Base-by-base conservation (phyloP, 2,329 filamentous ascomycete species). In the Trichoderma sp. region DNA sequence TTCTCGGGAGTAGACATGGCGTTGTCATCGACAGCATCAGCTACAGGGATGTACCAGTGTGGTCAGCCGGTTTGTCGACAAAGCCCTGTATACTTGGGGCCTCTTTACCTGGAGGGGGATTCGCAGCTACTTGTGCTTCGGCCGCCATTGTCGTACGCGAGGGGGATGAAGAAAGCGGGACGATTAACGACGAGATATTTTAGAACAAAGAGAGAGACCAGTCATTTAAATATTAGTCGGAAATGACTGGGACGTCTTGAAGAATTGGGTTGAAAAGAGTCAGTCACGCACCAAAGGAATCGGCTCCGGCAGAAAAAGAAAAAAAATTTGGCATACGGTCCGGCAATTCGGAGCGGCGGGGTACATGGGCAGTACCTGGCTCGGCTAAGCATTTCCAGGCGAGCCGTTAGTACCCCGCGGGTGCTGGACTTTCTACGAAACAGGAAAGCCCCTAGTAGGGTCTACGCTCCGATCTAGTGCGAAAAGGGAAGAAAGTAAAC, bases 401-500 rank as follows among this genome's bases (percentile, higher is more conserved):
- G n/a, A n/a, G 21, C 16, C 28, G 30, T 43, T 32, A 24, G 65
- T 68, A 68, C 65, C 65, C 65, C 65, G 59, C 65, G 54, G 43
- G 65, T 64, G 59, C n/a, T 49, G 51, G n/a, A 32, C 39, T 61
- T 37, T 49, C 43, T 61, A 49, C 54, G 32, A 58, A 30, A 46
- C 69, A 70, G 49, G 66, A 66, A 58, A 55, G 21, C 28, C 59
- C 34, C 28, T 54, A 52, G 65, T 39, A 56, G 30, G 24, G 30
- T 39, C 46, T 63, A 11, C 16, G 18, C 43, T 63, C 58, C 6
- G 39, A 21, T 16, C 77, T 78, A 78, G 68, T 58, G 75, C 72
- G 28, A 70, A 72, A 74, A n/a, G 14, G 72, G 77, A 73, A 70
- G 65, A 73, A 77, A 75, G 76, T 78, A 77, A 78, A 78, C 73